Conservation (phyloP, 768 basidiomycete genomes). For the Daedaleopsis nitida region DNA sequence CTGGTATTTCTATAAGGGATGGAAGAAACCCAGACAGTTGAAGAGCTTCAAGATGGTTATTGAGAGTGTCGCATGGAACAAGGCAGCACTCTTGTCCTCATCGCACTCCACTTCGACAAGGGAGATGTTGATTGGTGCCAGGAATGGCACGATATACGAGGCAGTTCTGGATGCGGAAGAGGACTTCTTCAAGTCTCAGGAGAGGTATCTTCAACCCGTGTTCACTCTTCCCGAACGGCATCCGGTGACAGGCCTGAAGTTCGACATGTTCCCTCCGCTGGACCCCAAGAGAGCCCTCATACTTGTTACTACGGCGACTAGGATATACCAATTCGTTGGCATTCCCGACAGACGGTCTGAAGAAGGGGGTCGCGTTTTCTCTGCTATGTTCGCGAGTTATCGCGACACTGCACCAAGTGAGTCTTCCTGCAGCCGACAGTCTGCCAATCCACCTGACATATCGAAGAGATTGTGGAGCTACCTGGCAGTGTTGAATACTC, state of each 20-base stretch:
- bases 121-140: conserved; percentile 84
- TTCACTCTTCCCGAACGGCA: conserved; percentile 80
- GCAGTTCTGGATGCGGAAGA: conserved; percentile 89
- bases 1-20: conserved; percentile 83
- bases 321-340: conserved; percentile 91
- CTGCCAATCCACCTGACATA: conserved; percentile 23
- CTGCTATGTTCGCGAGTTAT: conserved; percentile 71
- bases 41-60: conserved; percentile 85
- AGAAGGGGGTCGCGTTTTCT: conserved; percentile 77
- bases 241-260: conserved; percentile 82
- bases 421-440: conserved; percentile 29
- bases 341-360: conserved; percentile 65
- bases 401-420: conserved; percentile 80
- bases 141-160: conserved; percentile 86
- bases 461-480: conserved; percentile 84
- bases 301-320: conserved; percentile 80
- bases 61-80: conserved; percentile 93
- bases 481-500: conserved; percentile 78
- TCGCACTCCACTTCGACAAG: conserved; percentile 73
- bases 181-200: conserved; percentile 89
- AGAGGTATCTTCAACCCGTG: conserved; percentile 73
- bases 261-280: conserved; percentile 69
- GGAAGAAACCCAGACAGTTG: conserved; percentile 81
- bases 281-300: conserved; percentile 69
- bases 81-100: conserved; percentile 60